These are phyloP conservation scores for Dendrocalamus sinicus DNA, from an alignment of 176 grass and related monocot genomes.

Conservation along the genomic window DNA sequence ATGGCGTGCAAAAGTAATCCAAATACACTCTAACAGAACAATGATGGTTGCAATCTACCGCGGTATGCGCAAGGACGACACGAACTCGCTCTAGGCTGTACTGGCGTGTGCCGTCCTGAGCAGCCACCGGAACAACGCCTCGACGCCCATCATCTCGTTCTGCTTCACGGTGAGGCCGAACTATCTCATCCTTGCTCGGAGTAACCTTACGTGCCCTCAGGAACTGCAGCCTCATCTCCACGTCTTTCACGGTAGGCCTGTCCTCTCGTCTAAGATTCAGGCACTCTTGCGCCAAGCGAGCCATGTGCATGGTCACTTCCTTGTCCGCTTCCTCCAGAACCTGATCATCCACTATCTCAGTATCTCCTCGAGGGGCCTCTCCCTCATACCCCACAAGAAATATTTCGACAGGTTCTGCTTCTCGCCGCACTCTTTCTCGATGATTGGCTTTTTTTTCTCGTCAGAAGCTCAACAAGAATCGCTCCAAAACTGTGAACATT, in stretches of 20 bases:
- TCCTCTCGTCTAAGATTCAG: conserved; percentile 25
- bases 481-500: conserved; percentile 44
- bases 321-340: not conserved
- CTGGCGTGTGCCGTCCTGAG: conserved; percentile 14
- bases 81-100: conserved; percentile 32
- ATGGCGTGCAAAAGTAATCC: not conserved
- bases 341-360: not conserved
- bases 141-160: not conserved
- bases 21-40: no score
- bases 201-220: not conserved
- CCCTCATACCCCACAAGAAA: not conserved
- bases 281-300: not conserved
- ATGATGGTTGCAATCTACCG: not conserved
- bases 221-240: conserved; percentile 41
- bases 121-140: not conserved
- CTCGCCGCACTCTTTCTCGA: conserved; percentile 10
- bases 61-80: no score
- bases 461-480: conserved; percentile 34
- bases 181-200: not conserved
- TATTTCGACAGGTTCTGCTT: conserved; percentile 41
- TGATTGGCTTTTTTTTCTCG: conserved; percentile 30
- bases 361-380: not conserved
- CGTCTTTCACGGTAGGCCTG: conserved; percentile 46
- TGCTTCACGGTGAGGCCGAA: not conserved
- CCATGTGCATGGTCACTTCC: not conserved